These are phyloP conservation scores for Apophysomyces ossiformis DNA, from an alignment of 371 early-diverging fungal genomes.

Conservation along the genomic window DNA sequence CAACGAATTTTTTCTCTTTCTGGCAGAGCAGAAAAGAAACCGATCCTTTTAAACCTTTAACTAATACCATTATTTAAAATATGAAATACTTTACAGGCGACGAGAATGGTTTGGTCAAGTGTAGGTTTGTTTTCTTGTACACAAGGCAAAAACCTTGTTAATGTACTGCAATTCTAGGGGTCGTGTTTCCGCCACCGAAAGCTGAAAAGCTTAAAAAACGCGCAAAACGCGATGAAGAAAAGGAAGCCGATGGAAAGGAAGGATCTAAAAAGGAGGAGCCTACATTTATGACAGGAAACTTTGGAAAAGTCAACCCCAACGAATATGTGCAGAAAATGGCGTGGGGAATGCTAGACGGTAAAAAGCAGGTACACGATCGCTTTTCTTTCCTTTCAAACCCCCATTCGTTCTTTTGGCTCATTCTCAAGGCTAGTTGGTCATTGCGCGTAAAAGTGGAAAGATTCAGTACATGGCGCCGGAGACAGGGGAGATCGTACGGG, in stretches of 20 bases:
- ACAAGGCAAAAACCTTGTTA: neutral
- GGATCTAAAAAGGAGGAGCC: constrained; percentile 33
- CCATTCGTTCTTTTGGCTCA: neutral
- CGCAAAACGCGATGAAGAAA: constrained; percentile 21
- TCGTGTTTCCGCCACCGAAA: constrained; percentile 35
- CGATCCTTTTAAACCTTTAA: neutral
- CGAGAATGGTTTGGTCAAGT: constrained; percentile 78
- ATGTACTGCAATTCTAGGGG: constrained; percentile 22
- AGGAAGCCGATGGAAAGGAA: constrained; percentile 24
- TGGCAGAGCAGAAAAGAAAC: no score
- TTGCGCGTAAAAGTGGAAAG: constrained; percentile 69
- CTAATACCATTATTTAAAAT: neutral
- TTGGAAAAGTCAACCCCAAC: constrained; percentile 61
- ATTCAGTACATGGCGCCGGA: constrained; percentile 61
- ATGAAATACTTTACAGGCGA: constrained; percentile 70
- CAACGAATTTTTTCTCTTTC: constrained; percentile 3
- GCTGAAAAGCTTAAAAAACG: constrained; percentile 28
- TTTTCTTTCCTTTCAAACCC: constrained; percentile 16
- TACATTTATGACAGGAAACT: constrained; percentile 38
- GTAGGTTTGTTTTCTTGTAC: constrained; percentile 29
- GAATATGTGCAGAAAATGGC: constrained; percentile 55
- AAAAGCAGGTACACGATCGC: constrained; percentile 36
- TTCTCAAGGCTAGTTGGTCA: constrained; percentile 43
- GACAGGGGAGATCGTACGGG: constrained; percentile 49
- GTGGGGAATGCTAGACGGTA: constrained; percentile 46